Evolutionary conservation across 2,329 filamentous ascomycete genomes (phyloP), one percentile per base, ranked within the genome.

Genomic region (Verticillium tricorpus): DNA sequence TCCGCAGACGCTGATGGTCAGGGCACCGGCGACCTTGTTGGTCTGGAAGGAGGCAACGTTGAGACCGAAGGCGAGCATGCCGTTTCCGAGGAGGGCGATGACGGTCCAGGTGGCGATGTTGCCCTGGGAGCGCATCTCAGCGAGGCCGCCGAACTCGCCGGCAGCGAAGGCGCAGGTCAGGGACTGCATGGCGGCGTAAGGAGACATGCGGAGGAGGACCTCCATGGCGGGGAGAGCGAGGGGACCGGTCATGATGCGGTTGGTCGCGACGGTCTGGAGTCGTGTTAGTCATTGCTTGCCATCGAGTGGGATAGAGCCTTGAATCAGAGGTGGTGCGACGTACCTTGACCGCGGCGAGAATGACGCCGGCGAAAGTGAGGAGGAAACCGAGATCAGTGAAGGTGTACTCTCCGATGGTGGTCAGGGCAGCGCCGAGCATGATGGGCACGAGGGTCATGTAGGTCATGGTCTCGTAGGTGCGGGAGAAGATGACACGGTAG

Each of bases 181-280:
- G 17, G 83, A 82, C 71, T 87, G 84, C 40, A 81, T 67, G 45
- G 80, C 83, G 12, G 86, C 85, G 9, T 88, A 77, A 1, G 85
- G 86, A 14, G 83, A 85, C 82, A 88, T 85, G 71, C 84, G 81
- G 68, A 85, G 78, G n/a, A 88, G 79, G 19, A 87, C 79, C 69
- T 89, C 86, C 64, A 87, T 77, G 2, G 85, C 80, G 0, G 83
- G 81, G 3, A 88, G 79, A 22, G 80, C 78, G 32, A 88, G 78
- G 3, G 80, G 78, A 35, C 85, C 85, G 9, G 85, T 88, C 83
- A 88, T 86, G 68, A 88, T 80, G 68, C 83, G 81, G 73, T 88
- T 88, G 39, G 85, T 87, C 34, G 84, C 83, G 37, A 89, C 82
- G 1, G 85, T 88, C 78, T 81, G 60, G 5, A 55, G 17, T 62